Evolutionary conservation across 495 filamentous ascomycete species (phyloP), one percentile per base, ranked within the genome.

Genomic region (Xylaria castorea): DNA sequence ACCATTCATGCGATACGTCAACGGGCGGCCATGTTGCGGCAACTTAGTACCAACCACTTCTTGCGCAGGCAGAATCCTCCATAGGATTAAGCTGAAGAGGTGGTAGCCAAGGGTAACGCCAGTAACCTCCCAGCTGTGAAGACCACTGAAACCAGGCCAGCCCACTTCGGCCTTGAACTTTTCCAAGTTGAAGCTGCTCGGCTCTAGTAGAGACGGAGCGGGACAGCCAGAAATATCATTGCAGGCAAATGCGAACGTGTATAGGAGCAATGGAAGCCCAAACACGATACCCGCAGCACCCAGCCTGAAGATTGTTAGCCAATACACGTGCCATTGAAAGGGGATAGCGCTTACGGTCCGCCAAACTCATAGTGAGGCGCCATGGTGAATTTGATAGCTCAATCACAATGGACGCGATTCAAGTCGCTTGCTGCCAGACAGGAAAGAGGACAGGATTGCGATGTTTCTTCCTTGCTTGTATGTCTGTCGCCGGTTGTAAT

Each of bases 1-100:
- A 96, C 93, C 87, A 85, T 98, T 98, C 81, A 97, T 91, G 72
- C 93, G 92, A 82, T 98, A 98, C 79, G 91, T 94, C 67, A 96
- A 48, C 5, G 71, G 71, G 36, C 65, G 71, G 82, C 64, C 88
- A 88, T 50, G 91, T 93, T 50, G 94, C 93, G 72, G 87, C 75
- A 98, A 82, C 74, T 89, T 81, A 18, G 90, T 90, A 9, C 96
- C 95, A 55, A 93, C 84, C 0, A 84, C 84, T 74, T 91, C 91
- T 60, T 90, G 85, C 8, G 92, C 95, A 2, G 96, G 97, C 16
- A 99, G 87, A 62, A 95, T 82, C 51, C 89, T 84, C 80, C 97
- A 90, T 65, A 98, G 81, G 32, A 92, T 80, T 64, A 95, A 83
- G 74, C 89, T 93, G 78, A 95, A 86, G 27, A 91, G 79, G 79